Conservation (phyloP, 495 filamentous ascomycete genomes). For the Penicillium longicatenatum region DNA sequence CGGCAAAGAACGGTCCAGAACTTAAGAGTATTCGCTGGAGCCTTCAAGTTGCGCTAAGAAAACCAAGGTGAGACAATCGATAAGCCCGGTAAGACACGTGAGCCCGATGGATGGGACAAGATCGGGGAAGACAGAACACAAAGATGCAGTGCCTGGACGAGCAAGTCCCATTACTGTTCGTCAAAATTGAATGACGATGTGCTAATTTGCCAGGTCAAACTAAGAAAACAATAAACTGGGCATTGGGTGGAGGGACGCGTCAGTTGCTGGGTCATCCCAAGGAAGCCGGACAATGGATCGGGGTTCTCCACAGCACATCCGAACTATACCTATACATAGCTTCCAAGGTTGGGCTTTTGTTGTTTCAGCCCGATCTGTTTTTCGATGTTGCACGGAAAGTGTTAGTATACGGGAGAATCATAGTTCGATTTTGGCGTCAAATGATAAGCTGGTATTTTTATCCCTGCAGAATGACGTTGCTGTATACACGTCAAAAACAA, state of each 20-base stretch:
- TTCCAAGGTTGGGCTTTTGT: neutral
- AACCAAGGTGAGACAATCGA: constrained; percentile 3
- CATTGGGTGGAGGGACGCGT: constrained; percentile 19
- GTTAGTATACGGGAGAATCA: neutral
- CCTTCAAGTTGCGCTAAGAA: constrained; percentile 1
- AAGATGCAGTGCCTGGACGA: neutral
- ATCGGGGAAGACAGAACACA: neutral
- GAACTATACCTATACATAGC: constrained; percentile 18
- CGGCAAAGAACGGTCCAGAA: neutral
- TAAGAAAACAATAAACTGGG: neutral
- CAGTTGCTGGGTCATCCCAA: constrained; percentile 18
- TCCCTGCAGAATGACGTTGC: constrained; percentile 10
- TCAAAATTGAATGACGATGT: neutral
- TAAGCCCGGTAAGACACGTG: neutral
- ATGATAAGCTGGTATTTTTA: neutral
- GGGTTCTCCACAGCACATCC: constrained; percentile 9
- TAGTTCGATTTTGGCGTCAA: neutral
- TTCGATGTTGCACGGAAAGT: neutral
- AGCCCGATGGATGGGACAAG: neutral
- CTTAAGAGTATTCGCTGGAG: neutral
- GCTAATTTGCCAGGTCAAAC: neutral
- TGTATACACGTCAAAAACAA: constrained; percentile 2
- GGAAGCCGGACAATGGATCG: constrained; percentile 14
- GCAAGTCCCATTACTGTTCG: neutral
- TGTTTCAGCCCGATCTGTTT: constrained; percentile 17